Percentiles rank a stretch among this genome's conserved stretches.
Conservation (phyloP, 2,329 filamentous ascomycete species). For the Ophiostoma angusticollis region DNA sequence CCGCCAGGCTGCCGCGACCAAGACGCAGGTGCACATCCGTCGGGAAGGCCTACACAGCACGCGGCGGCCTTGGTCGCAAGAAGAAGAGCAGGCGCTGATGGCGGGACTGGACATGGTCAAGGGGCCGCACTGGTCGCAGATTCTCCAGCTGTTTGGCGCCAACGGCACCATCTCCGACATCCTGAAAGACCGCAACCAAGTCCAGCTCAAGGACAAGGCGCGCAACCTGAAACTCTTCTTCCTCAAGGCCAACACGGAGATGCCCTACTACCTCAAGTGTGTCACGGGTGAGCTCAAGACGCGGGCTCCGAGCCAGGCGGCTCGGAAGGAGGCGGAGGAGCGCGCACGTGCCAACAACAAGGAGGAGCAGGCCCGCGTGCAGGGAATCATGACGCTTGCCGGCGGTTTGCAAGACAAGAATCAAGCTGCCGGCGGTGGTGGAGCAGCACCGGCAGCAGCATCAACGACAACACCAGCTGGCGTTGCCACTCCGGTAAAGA, state of each 20-base stretch:
- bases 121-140: conserved; percentile 88
- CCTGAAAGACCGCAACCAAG: conserved; percentile 77
- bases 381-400: conserved; percentile 45
- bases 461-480: background rate
- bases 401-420: conserved; percentile 34
- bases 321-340: conserved; percentile 54
- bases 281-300: conserved; percentile 87
- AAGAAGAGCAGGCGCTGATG: conserved; percentile 85
- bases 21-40: conserved; percentile 40
- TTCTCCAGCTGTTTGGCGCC: conserved; percentile 68
- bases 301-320: conserved; percentile 61
- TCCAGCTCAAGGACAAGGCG: conserved; percentile 86
- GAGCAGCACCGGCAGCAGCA: background rate
- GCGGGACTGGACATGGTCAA: conserved; percentile 77
- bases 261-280: conserved; percentile 74
- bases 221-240: conserved; percentile 85
- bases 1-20: conserved; percentile 44
- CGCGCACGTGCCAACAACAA: conserved; percentile 44
- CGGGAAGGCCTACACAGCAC: conserved; percentile 47
- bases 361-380: conserved; percentile 46
- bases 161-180: conserved; percentile 71
- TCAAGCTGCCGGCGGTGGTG: background rate
- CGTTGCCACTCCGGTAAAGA: background rate
- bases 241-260: conserved; percentile 80
- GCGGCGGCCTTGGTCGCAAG: conserved; percentile 72